Base-by-base conservation (phyloP, 805 yeast genomes). In the Zygosaccharomyces bisporus region DNA sequence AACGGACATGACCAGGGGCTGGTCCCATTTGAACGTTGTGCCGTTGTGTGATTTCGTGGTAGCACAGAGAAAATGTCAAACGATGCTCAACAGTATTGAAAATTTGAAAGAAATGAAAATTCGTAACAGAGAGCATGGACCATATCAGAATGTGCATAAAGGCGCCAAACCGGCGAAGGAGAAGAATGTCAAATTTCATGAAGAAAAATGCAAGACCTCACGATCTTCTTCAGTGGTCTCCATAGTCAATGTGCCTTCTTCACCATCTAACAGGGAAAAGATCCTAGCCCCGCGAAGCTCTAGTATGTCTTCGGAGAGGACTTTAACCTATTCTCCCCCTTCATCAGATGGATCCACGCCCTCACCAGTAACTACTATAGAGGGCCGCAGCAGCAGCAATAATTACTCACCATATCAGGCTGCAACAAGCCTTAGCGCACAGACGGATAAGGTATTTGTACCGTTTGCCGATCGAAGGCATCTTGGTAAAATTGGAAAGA, bases 11-110 rank as follows among this genome's bases (percentile, higher is more conserved):
- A 25, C 47, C 6, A 35, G 18, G 20, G 29, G 27, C 8, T 47
- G 51, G 51, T 34, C 46, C 21, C 38, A 44, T 8, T 14, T 41
- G 14, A 14, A 34, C 16, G 31, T 27, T 4, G 34, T 47, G 16
- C 47, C 51, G 13, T 23, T 47, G 18, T 47, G 51, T 14, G 51
- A 47, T 23, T 47, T 47, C 34, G 42, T 47, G 17, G 51, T 47
- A 17, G 51, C 46, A 9, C 51, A 47, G 31, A 47, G 41, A 30
- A 47, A 44, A 32, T 47, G 51, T 31, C 45, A 47, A 38, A 35
- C 45, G 8, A 47, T 47, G 47, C 46, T 47, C 7, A 44, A 47
- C 16, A 44, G 43, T 34, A 44, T 47, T 21, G 47, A 44, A 7
- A 38, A 32, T 7, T 20, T 47, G 34, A 47, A 47, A 30, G 51